A percentile compares a stretch with the other conserved stretches of the same genome.
phyloP scores from a whole-genome alignment of 345 rosid genomes.

The Angophora floribunda region DNA sequence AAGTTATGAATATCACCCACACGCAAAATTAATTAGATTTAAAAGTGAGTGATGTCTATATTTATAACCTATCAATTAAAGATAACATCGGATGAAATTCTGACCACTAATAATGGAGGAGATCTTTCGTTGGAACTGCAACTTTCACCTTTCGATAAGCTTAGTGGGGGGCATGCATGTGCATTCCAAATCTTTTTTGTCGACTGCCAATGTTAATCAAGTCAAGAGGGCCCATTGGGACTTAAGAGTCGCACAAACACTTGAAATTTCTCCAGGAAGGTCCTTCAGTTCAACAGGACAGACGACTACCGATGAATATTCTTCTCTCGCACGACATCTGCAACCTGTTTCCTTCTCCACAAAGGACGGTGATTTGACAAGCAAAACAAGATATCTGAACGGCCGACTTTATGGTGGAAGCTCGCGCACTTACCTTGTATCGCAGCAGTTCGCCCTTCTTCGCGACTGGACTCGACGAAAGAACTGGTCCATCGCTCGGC shows the following conservation, averaged over 20 bases:
- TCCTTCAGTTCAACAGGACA: not conserved
- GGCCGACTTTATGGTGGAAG: not conserved
- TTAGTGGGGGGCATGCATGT: not conserved
- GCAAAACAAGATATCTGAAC: not conserved
- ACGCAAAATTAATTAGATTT: not conserved
- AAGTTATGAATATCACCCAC: not conserved
- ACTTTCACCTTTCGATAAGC: not conserved
- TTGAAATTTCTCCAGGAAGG: too few species aligned
- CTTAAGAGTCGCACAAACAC: not conserved
- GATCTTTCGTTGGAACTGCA: not conserved
- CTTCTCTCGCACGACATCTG: not conserved
- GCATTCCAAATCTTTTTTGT: not conserved
- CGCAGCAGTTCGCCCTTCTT: not conserved
- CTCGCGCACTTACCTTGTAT: not conserved
- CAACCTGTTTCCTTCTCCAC: not conserved
- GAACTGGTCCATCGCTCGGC: not conserved
- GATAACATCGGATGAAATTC: not conserved
- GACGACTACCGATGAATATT: not conserved
- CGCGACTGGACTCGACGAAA: not conserved
- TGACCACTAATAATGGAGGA: not conserved
- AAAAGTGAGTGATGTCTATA: not conserved
- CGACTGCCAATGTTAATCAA: not conserved
- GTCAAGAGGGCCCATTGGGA: not conserved
- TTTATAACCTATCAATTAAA: not conserved
- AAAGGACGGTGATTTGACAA: not conserved